These are phyloP conservation scores for Rhizopogon sp. DNA, from an alignment of 768 basidiomycete species.

Conservation along the genomic window DNA sequence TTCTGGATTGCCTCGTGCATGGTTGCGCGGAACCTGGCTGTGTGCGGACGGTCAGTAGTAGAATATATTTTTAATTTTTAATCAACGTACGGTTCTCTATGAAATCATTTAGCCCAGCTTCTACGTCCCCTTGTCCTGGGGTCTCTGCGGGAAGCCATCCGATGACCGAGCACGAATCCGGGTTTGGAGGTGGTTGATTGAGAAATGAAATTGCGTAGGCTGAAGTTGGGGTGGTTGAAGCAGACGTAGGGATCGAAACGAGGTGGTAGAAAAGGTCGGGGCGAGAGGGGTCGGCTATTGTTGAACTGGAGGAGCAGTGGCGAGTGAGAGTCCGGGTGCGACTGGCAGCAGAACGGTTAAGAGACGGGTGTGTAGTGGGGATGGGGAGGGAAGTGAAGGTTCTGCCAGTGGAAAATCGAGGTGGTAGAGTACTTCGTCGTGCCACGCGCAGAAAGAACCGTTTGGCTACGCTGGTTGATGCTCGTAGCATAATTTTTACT, in stretches of 20 bases:
- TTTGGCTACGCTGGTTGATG: not conserved
- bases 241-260: constrained; percentile 41
- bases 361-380: not conserved
- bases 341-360: constrained; percentile 1
- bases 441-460: not conserved
- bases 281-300: constrained; percentile 50
- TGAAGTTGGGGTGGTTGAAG: constrained; percentile 35
- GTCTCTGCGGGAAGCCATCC: constrained; percentile 57
- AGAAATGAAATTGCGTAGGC: constrained; percentile 68
- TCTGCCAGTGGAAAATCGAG: not conserved
- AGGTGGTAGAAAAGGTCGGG: constrained; percentile 71
- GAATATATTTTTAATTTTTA: not conserved
- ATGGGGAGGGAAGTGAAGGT: not conserved
- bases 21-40: constrained; percentile 56
- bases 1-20: constrained; percentile 56
- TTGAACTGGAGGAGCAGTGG: constrained; percentile 9
- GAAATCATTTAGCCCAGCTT: constrained; percentile 66
- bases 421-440: not conserved
- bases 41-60: not conserved
- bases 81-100: constrained; percentile 57
- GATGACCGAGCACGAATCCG: constrained; percentile 49
- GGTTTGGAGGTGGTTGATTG: constrained; percentile 34
- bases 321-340: not conserved
- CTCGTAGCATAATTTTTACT: not conserved
- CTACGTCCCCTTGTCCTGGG: constrained; percentile 25